phyloP scores from a whole-genome alignment of 306 rosid genomes.

The Crotalaria pallida region DNA sequence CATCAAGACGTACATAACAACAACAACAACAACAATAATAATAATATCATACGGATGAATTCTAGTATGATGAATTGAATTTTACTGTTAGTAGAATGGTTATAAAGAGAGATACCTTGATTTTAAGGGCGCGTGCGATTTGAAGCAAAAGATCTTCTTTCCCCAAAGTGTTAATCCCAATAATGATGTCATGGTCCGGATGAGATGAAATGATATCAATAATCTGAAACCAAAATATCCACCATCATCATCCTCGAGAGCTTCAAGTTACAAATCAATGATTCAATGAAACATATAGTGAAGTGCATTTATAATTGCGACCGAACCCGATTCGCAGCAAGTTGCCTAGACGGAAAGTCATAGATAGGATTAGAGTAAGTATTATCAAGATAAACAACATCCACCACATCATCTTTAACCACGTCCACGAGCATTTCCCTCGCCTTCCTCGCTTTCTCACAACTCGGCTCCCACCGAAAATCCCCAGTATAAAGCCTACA shows the following conservation, averaged over 20 bases:
- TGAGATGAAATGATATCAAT: slow-evolving; percentile 54
- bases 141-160: slow-evolving; percentile 69
- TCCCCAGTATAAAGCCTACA: slow-evolving; percentile 62
- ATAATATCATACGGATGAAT: not conserved
- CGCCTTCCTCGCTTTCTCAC: slow-evolving; percentile 38
- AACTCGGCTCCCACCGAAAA: slow-evolving; percentile 57
- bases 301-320: no score
- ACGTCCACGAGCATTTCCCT: slow-evolving; percentile 39
- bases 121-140: slow-evolving; percentile 45
- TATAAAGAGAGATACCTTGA: slow-evolving; percentile 49
- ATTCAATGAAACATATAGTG: no score
- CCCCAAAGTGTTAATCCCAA: slow-evolving; percentile 61
- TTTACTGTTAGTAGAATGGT: not conserved
- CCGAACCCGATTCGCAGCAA: slow-evolving; percentile 53
- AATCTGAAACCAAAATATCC: slow-evolving; percentile 35
- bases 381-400: slow-evolving; percentile 56
- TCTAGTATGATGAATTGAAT: not conserved
- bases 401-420: slow-evolving; percentile 38
- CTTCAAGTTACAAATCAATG: no score
- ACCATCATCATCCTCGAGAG: not conserved
- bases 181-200: slow-evolving; percentile 65
- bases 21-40: not conserved
- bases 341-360: slow-evolving; percentile 50
- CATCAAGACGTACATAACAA: not conserved
- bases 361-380: slow-evolving; percentile 67